Evolutionary conservation across 345 rosid species (phyloP).

Genomic region (Hibiscus mutabilis): DNA sequence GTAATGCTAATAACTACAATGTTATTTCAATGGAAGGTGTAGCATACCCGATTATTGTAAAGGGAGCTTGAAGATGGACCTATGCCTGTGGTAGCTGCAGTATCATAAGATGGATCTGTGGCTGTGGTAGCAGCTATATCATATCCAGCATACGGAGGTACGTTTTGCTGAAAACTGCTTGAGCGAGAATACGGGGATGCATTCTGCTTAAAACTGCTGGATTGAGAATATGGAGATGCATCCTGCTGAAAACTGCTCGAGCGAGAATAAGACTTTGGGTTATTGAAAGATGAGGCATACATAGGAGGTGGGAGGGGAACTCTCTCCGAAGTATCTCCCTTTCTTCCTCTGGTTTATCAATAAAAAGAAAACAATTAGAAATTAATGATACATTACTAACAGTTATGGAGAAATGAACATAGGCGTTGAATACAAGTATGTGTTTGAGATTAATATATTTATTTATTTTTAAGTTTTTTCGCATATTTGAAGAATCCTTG

Average conservation of each 20-base stretch:
- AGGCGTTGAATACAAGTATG: neutral
- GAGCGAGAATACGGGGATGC: constrained; percentile 21
- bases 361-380: constrained; percentile 9
- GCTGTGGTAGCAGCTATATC: neutral
- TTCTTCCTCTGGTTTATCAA: constrained; percentile 25
- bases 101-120: constrained; percentile 11
- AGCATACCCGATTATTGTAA: constrained; percentile 47
- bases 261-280: constrained; percentile 13
- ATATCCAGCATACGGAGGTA: constrained; percentile 24
- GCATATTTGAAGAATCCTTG: too few relatives aligned
- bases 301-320: constrained; percentile 70
- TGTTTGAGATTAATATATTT: neutral
- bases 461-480: neutral
- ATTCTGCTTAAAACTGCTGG: constrained; percentile 22
- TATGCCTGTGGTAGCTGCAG: neutral
- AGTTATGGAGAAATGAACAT: neutral
- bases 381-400: neutral
- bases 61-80: constrained; percentile 23
- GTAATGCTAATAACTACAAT: neutral
- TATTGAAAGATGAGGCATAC: constrained; percentile 27
- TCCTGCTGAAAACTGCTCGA: neutral
- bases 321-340: constrained; percentile 41
- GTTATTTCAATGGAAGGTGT: constrained; percentile 1
- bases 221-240: neutral
- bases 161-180: constrained; percentile 31